Percentiles rank a stretch among this genome's conserved stretches.
Evolutionary conservation across 176 grass and related monocot species (phyloP).

Genomic region (Phyllostachys edulis): DNA sequence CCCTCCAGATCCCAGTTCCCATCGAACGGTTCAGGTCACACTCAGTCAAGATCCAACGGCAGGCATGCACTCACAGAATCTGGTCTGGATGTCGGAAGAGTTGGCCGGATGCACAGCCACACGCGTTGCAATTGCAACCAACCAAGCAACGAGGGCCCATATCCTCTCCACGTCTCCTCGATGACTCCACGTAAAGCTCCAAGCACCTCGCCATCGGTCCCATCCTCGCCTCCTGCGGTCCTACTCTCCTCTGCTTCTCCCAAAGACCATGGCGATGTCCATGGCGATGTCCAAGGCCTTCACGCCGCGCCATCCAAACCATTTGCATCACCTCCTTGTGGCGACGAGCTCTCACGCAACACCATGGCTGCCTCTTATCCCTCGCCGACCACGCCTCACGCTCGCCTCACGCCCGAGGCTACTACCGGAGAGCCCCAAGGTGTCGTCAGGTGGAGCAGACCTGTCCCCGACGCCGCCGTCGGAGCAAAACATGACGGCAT

Average conservation of each 20-base stretch:
- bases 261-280: slow-evolving; percentile 34
- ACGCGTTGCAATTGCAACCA: not conserved
- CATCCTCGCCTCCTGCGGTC: not conserved
- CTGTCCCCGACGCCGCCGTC: slow-evolving; percentile 63
- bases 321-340: slow-evolving; percentile 15
- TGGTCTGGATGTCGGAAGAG: not conserved
- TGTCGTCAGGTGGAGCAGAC: slow-evolving; percentile 41
- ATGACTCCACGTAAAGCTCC: not conserved
- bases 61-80: not conserved
- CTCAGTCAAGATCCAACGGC: not conserved
- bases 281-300: slow-evolving; percentile 39
- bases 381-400: slow-evolving; percentile 19
- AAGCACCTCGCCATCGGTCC: not conserved
- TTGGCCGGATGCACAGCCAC: not conserved
- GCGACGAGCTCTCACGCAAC: slow-evolving; percentile 15
- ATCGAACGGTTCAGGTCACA: not conserved
- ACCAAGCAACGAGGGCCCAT: slow-evolving; percentile 38
- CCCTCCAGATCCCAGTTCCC: not conserved
- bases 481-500: slow-evolving; percentile 71
- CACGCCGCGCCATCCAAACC: not conserved
- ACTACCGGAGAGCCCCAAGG: slow-evolving; percentile 21
- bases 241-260: not conserved
- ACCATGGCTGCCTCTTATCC: slow-evolving; percentile 33
- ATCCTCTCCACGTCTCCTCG: slow-evolving; percentile 26
- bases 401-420: slow-evolving; percentile 20